Conservation (phyloP, 1,139 yeast species). For the Hansenula sp. region DNA sequence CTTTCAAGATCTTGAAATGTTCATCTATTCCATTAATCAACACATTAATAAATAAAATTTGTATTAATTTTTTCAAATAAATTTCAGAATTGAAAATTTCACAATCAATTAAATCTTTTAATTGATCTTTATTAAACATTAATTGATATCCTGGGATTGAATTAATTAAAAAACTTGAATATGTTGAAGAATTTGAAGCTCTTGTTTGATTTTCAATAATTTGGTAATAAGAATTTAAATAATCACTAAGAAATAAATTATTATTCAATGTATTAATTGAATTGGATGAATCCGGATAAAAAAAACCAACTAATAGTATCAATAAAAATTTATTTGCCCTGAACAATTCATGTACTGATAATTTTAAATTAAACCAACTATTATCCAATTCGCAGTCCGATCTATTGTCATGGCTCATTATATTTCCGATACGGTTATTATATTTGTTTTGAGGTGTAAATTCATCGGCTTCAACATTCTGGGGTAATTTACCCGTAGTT, state of each 20-base stretch:
- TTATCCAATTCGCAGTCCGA: no score
- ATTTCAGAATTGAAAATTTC: conserved; percentile 22
- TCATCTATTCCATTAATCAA: conserved; percentile 14
- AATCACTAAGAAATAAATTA: conserved; percentile 14
- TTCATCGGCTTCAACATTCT: background rate
- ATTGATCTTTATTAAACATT: conserved; percentile 16
- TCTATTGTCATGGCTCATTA: no score
- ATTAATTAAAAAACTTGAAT: conserved; percentile 7
- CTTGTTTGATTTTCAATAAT: conserved; percentile 16
- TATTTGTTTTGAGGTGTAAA: background rate
- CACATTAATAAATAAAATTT: conserved; percentile 17
- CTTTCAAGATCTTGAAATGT: conserved; percentile 7
- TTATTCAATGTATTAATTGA: conserved; percentile 2
- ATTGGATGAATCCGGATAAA: conserved; percentile 11
- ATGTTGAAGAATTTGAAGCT: conserved; percentile 18
- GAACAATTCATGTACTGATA: conserved; percentile 11
- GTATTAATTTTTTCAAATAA: conserved; percentile 14
- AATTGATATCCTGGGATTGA: conserved; percentile 5
- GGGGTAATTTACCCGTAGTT: background rate
- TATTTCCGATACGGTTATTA: background rate
- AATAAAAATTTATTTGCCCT: conserved; percentile 15
- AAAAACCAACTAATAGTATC: conserved; percentile 13
- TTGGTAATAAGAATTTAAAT: conserved; percentile 19
- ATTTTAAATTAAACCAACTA: conserved; percentile 14
- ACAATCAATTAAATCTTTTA: conserved; percentile 14